Conservation (phyloP, 1,284 basidiomycete species). For the Ceratobasidium sp. region DNA sequence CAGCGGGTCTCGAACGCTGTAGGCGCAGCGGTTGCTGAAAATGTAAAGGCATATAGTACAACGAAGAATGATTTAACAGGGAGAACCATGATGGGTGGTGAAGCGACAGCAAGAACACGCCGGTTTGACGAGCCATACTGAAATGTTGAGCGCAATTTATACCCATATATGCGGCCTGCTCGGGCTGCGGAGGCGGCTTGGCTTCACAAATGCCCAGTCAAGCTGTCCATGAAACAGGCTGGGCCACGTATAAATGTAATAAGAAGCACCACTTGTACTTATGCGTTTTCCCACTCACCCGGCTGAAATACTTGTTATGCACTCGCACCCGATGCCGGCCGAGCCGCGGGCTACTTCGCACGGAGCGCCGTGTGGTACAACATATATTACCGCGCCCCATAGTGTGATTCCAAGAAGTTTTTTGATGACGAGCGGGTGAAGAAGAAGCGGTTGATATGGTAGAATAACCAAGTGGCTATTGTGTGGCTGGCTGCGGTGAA, state of each 20-base stretch:
- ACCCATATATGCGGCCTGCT: constrained; percentile 6
- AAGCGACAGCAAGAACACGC: background rate
- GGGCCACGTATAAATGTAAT: no score
- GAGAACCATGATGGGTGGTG: background rate
- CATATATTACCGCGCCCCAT: background rate
- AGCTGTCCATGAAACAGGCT: no score
- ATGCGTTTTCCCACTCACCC: background rate
- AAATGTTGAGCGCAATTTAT: background rate
- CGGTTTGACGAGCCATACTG: no score
- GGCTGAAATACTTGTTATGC: background rate
- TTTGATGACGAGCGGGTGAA: background rate
- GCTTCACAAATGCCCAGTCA: background rate
- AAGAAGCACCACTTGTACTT: no score
- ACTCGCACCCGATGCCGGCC: background rate
- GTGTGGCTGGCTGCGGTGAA: no score
- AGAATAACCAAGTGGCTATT: no score
- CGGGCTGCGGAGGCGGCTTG: background rate
- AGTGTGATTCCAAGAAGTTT: background rate
- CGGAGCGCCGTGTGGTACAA: background rate
- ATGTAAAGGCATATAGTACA: constrained; percentile 2
- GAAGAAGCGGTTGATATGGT: background rate
- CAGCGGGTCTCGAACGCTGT: constrained; percentile 23
- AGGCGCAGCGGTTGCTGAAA: constrained; percentile 7
- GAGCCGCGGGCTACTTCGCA: background rate
- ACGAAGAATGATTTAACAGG: constrained; percentile 20